A percentile compares a stretch with the other conserved stretches of the same genome.
Conservation (phyloP, 1,139 yeast genomes). For the Geotrichum klebahnii region DNA sequence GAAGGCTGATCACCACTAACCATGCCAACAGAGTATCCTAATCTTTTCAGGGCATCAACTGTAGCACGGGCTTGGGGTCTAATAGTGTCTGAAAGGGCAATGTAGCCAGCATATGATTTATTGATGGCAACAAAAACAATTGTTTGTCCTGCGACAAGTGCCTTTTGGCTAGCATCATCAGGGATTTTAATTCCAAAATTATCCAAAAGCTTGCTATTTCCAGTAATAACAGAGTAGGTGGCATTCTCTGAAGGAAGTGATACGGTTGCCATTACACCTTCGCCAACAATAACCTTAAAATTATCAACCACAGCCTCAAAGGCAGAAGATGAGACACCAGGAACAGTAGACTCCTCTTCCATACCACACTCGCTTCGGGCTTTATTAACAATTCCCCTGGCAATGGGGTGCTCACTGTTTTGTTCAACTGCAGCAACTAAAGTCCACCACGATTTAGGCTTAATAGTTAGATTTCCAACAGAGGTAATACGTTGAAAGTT, state of each 20-base stretch:
- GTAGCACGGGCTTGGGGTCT: slow-evolving; percentile 63
- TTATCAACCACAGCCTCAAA: slow-evolving; percentile 40
- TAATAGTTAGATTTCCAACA: slow-evolving; percentile 18
- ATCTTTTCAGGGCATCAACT: slow-evolving; percentile 50
- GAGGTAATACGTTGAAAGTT: slow-evolving; percentile 24
- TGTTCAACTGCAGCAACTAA: slow-evolving; percentile 61
- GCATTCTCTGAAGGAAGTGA: slow-evolving; percentile 23
- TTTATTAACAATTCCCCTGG: slow-evolving; percentile 55
- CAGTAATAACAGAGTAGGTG: slow-evolving; percentile 47
- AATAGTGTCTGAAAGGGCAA: slow-evolving; percentile 66
- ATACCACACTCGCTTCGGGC: slow-evolving; percentile 31
- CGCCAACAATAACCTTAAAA: slow-evolving; percentile 59
- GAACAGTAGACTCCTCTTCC: slow-evolving; percentile 19
- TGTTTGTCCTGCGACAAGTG: slow-evolving; percentile 27
- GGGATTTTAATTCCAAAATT: slow-evolving; percentile 27
- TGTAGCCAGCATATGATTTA: slow-evolving; percentile 55
- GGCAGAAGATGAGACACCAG: slow-evolving; percentile 31
- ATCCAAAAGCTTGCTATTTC: slow-evolving; percentile 52
- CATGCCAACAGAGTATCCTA: slow-evolving; percentile 71
- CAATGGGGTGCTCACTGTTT: slow-evolving; percentile 85
- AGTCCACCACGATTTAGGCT: slow-evolving; percentile 49
- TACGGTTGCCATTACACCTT: slow-evolving; percentile 60
- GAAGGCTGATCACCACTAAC: slow-evolving; percentile 79
- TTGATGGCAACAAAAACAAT: slow-evolving; percentile 50
- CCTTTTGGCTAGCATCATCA: slow-evolving; percentile 25